Evolutionary conservation across 257 asterid genomes (phyloP).

Genomic region (Jacaranda mimosifolia): DNA sequence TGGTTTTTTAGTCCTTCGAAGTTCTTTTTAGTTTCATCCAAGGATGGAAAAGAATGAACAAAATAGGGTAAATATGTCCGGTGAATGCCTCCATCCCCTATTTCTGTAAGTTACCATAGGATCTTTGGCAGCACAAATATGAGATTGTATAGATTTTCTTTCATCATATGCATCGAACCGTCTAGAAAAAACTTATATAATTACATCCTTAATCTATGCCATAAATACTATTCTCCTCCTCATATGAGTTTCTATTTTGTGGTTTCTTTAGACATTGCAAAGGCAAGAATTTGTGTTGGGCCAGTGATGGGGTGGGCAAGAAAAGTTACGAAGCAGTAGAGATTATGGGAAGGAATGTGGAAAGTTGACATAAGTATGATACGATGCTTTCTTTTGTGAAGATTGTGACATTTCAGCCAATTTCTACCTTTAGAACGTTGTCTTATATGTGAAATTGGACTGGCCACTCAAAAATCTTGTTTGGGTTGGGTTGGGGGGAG

Average conservation of each 20-base stretch:
- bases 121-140: conserved; percentile 28
- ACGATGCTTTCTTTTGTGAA: neutral
- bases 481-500: too few species aligned
- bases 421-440: neutral
- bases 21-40: conserved; percentile 30
- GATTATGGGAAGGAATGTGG: conserved; percentile 10
- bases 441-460: neutral
- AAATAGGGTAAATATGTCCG: conserved; percentile 32
- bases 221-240: too few species aligned
- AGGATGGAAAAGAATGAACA: conserved; percentile 37
- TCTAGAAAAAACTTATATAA: neutral
- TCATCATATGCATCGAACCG: neutral
- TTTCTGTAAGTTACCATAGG: conserved; percentile 30
- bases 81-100: conserved; percentile 25
- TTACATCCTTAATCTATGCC: too few species aligned
- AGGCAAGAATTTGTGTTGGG: neutral
- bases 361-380: neutral
- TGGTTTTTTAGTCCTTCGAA: neutral
- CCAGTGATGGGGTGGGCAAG: neutral
- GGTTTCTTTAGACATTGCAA: neutral
- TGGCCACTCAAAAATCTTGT: neutral
- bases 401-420: conserved; percentile 3
- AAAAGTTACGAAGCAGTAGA: neutral
- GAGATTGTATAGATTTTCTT: conserved; percentile 32
- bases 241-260: neutral